A percentile compares a stretch with the other conserved stretches of the same genome.
These are phyloP conservation scores for Oryza australiensis DNA, from an alignment of 176 grass and related monocot genomes.

Conservation along the genomic window DNA sequence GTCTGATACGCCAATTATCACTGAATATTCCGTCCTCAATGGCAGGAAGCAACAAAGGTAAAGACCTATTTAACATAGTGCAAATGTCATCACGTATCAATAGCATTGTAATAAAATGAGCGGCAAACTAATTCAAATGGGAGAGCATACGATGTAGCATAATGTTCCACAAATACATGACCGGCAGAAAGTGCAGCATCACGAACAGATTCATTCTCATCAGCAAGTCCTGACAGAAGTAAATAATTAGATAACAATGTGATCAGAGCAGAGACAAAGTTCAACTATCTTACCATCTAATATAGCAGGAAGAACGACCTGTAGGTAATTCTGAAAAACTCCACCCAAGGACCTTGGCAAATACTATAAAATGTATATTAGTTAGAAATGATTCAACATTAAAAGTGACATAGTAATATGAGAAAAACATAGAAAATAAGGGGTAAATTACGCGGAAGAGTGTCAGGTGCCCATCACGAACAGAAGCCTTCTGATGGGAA, in stretches of 20 bases:
- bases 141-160: conserved; percentile 72
- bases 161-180: conserved; percentile 98
- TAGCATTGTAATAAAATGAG: conserved; percentile 33
- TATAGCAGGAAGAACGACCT: conserved; percentile 89
- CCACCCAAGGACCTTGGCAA: conserved; percentile 88
- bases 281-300: conserved; percentile 78
- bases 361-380: conserved; percentile 58
- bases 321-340: conserved; percentile 92
- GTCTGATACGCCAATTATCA: conserved; percentile 95
- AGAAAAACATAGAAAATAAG: conserved; percentile 14
- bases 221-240: conserved; percentile 78
- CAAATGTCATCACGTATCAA: conserved; percentile 38
- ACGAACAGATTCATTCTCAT: conserved; percentile 97
- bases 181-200: conserved; percentile 95
- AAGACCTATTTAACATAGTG: conserved; percentile 68
- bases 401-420: background rate
- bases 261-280: conserved; percentile 24
- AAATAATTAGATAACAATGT: conserved; percentile 37
- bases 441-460: conserved; percentile 68
- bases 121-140: conserved; percentile 9
- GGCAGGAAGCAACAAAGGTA: conserved; percentile 89
- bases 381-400: conserved; percentile 35
- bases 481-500: conserved; percentile 91
- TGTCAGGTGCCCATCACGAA: conserved; percentile 94
- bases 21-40: conserved; percentile 98